These are phyloP conservation scores for Coemansia asiatica DNA, from an alignment of 192 early-diverging fungal genomes.

Conservation along the genomic window DNA sequence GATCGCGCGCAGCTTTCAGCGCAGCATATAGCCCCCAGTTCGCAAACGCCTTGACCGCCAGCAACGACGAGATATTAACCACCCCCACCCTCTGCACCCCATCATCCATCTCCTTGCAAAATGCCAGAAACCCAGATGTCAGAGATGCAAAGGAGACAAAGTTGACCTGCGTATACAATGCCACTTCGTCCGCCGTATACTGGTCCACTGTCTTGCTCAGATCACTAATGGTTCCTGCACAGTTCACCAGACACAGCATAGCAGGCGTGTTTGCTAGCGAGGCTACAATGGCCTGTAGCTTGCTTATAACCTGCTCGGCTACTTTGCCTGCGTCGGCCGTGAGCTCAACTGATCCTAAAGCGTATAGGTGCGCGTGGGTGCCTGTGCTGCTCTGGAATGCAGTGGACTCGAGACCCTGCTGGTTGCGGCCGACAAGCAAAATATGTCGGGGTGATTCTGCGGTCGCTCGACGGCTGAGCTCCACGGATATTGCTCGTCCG, in stretches of 20 bases:
- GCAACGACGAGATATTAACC: conserved; percentile 79
- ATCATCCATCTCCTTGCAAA: not conserved
- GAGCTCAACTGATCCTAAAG: conserved; percentile 23
- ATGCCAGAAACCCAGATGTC: conserved; percentile 36
- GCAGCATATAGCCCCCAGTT: conserved; percentile 82
- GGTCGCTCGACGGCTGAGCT: conserved; percentile 33
- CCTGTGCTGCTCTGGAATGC: conserved; percentile 13
- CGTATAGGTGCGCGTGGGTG: conserved; percentile 17
- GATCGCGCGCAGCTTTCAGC: conserved; percentile 81
- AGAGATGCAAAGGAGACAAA: conserved; percentile 60
- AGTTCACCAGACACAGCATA: conserved; percentile 62
- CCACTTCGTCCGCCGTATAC: conserved; percentile 53
- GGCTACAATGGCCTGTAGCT: not conserved
- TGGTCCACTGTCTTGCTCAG: conserved; percentile 61
- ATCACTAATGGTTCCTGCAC: conserved; percentile 73
- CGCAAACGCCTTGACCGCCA: conserved; percentile 71
- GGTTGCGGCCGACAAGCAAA: conserved; percentile 64
- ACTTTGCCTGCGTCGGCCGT: not conserved
- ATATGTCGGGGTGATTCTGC: conserved; percentile 38
- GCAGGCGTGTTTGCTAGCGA: not conserved
- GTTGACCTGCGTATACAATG: conserved; percentile 59
- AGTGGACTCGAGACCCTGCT: conserved; percentile 22
- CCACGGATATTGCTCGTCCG: conserved; percentile 57
- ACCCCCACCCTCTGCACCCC: conserved; percentile 41
- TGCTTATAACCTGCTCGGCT: conserved; percentile 12